Evolutionary conservation across 805 yeast species (phyloP).

Genomic region (Metschnikowia matae): DNA sequence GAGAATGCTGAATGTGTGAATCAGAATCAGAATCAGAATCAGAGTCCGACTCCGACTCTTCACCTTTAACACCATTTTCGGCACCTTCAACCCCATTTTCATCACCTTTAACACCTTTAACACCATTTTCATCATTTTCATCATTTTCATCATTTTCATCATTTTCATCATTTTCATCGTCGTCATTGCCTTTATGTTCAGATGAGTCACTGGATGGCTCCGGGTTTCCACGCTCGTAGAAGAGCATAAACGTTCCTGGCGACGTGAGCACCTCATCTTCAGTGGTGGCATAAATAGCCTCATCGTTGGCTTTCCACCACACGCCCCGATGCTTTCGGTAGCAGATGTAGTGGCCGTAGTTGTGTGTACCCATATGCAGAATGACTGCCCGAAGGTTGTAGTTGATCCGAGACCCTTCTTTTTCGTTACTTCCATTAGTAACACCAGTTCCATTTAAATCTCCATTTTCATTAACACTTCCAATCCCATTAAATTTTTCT

Average conservation of each 20-base stretch:
- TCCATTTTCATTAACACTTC: too few species aligned
- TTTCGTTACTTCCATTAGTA: too few species aligned
- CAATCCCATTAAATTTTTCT: background rate
- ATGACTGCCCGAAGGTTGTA: constrained; percentile 82
- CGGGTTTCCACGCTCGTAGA: constrained; percentile 56
- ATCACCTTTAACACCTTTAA: background rate
- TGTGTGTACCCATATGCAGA: constrained; percentile 92
- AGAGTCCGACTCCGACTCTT: too few species aligned
- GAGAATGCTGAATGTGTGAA: too few species aligned
- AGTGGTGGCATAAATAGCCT: constrained; percentile 72
- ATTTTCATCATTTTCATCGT: background rate
- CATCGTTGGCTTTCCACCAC: constrained; percentile 97
- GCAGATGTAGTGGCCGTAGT: constrained; percentile 95
- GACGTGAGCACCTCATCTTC: constrained; percentile 77
- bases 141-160: constrained; percentile 3
- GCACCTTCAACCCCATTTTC: background rate
- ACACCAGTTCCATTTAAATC: too few species aligned
- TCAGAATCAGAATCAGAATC: too few species aligned
- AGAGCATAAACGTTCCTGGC: constrained; percentile 90
- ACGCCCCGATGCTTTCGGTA: constrained; percentile 74
- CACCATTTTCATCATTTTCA: background rate
- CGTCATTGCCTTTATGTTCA: background rate
- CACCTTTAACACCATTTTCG: background rate
- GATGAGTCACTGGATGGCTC: background rate
- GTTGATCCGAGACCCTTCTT: constrained; percentile 10